Evolutionary conservation across 805 yeast genomes (phyloP), one percentile per base, ranked within the genome.

Genomic region (Wickerhamomyces xylosicus): DNA sequence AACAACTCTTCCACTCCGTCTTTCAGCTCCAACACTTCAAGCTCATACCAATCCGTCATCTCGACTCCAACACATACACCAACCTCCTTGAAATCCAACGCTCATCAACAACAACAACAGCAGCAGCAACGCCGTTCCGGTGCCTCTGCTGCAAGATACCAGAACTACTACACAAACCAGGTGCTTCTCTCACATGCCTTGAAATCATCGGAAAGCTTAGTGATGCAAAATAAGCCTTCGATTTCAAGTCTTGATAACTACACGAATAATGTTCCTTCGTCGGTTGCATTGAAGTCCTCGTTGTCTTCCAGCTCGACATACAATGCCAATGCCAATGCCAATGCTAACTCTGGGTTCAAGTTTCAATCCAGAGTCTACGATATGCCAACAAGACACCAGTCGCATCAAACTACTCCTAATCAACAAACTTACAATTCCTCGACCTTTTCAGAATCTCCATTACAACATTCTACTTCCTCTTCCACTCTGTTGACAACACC

Each of bases 71-170:
- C 13, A 13, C 29, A 25, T 5, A 49, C 58, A 58, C 47, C 62
- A 62, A 14, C 64, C 56, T 45, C 51, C 5, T 11, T 45, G 8
- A 46, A 48, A 40, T 31, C 19, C 6, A 16, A 15, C 33, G 27
- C 46, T 10, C 46, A 25, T 11, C 29, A 25, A n/a, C 29, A 25
- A 10, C 25, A 15, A 27, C 34, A 33, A 36, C 40, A 1, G 41
- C 35, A 34, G 40, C 33, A 38, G 43, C 40, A 35, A 25, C 29
- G 29, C 13, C 29, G 29, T 25, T 25, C 29, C 14, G 29, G 29
- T 4, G 73, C 73, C 15, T 61, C 64, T 37, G 74, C 74, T 40
- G 71, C 74, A 21, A 54, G 74, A 37, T 71, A 69, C 44, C 73
- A 71, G 49, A 60, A 62, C 11, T 67, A 68, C 49, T 69, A 71